Base-by-base conservation (phyloP, 2,329 filamentous ascomycete species). In the Polytolypa hystricis region DNA sequence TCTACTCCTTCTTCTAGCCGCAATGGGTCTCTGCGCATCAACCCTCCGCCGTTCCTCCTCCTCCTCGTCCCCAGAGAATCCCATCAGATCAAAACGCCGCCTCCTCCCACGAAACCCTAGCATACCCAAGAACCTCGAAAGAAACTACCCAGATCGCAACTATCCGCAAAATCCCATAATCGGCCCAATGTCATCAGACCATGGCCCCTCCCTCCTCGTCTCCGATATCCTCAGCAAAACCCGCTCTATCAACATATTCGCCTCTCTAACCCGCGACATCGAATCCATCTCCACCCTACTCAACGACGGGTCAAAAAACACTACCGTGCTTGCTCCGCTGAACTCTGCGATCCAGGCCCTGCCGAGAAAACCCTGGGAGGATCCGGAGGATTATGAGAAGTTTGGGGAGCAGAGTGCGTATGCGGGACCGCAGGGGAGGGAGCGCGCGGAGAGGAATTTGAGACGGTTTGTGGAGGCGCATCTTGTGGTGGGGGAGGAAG, bases 311-410 rank as follows among this genome's bases (percentile, higher is more conserved):
- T 54, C 64, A 1, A 60, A 71, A 40, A 89, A 89, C 55, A 83
- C 82, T n/a, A 95, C 86, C 2, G 77, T 95, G 16, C 75, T 96
- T 3, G 89, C 87, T 5, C 89, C 89, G 1, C 65, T 83, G 37
- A 96, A 96, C 66, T 77, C 74, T 12, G 85, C 79, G 2, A 76
- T 96, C 52, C 81, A 81, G 46, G 65, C 61, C 1, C 65, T 95
- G 18, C 83, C 86, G 1, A 71, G 81, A 35, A 96, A 95, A 58
- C 87, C 87, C 0, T 62, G 61, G 56, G 62, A 78, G 51, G 69
- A 87, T 44, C 75, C 81, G 0, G 60, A 70, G 35, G 86, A 94
- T 46, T 89, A 91, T 55, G 63, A 69, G 4, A 58, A 59, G 1
- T 62, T 81, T 3, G 85, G 84, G 0, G 67, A 71, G 23, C 47